Evolutionary conservation across 768 basidiomycete genomes (phyloP), one percentile per base, ranked within the genome.

Genomic region (Pluteus cervinus): DNA sequence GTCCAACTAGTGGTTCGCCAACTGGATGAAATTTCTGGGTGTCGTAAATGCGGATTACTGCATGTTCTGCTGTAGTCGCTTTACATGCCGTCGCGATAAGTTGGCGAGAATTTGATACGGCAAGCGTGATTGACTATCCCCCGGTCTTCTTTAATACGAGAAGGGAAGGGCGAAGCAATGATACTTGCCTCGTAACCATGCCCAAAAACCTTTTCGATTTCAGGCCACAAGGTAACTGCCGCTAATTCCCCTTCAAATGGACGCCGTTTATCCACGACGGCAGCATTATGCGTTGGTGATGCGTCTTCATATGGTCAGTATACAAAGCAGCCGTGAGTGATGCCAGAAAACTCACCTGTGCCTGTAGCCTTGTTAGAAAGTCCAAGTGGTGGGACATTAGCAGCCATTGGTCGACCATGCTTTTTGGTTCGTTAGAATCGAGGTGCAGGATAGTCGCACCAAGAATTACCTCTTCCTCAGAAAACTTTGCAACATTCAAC

Each of bases 131-230:
- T 6, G 87, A 84, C 89, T 94, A 41, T 10, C 33, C 15, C 23
- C 14, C 4, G 31, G 28, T 30, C 33, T 21, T 22, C 36, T 46
- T 11, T 26, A 11, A 24, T 26, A n/a, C 17, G 9, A 37, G 18
- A 34, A 24, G 10, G 22, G 31, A 28, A 20, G 44, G 16, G 20
- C 14, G 29, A 18, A 10, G 12, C 20, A 23, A 41, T 26, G 7
- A 14, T n/a, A 32, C 62, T 36, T 42, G 85, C 90, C 75, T 99
- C 96, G 50, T 97, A 98, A 28, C 94, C 92, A 58, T 98, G 96
- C 4, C 94, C 96, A 56, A 96, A 99, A 1, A 99, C 69, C 56
- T 99, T 99, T 51, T 98, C 96, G 1, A 79, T 66, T 62, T 99
- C 96, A 0, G 94, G 96, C 96, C 96, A 99, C 1, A 98, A 68